Evolutionary conservation across 345 rosid species (phyloP).

Genomic region (Reutealis trisperma): DNA sequence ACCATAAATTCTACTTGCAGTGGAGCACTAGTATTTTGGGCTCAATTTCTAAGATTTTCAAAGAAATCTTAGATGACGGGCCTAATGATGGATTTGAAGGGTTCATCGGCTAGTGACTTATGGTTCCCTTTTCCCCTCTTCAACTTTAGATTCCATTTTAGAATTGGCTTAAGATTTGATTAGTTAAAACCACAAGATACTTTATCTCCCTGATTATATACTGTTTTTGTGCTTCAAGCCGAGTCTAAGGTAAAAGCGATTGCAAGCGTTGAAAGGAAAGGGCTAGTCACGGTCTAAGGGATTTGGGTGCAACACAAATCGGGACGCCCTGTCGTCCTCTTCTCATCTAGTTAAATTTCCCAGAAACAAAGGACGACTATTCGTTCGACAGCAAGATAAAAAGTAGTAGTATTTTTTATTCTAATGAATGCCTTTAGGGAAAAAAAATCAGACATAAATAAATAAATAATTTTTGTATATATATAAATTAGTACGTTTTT

Average conservation of each 20-base stretch:
- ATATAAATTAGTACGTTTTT: too few relatives aligned
- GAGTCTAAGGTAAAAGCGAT: not conserved
- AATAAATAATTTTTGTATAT: too few relatives aligned
- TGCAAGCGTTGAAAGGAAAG: not conserved
- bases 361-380: too few relatives aligned
- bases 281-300: not conserved
- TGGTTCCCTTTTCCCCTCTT: conserved; percentile 22
- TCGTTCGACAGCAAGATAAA: too few relatives aligned
- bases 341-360: too few relatives aligned
- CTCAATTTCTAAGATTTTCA: conserved; percentile 4
- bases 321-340: too few relatives aligned
- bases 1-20: not conserved
- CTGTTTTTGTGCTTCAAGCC: not conserved
- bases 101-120: conserved; percentile 27
- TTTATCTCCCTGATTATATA: not conserved
- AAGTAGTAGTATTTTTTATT: too few relatives aligned
- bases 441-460: too few relatives aligned
- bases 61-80: conserved; percentile 37
- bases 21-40: not conserved
- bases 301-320: too few relatives aligned
- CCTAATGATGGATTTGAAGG: conserved; percentile 35
- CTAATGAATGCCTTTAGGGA: too few relatives aligned
- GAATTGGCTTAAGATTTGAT: not conserved
- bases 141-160: conserved; percentile 4
- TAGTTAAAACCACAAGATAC: too few relatives aligned